phyloP scores from a whole-genome alignment of 441 rosid species.

The Gossypium schwendimanii region DNA sequence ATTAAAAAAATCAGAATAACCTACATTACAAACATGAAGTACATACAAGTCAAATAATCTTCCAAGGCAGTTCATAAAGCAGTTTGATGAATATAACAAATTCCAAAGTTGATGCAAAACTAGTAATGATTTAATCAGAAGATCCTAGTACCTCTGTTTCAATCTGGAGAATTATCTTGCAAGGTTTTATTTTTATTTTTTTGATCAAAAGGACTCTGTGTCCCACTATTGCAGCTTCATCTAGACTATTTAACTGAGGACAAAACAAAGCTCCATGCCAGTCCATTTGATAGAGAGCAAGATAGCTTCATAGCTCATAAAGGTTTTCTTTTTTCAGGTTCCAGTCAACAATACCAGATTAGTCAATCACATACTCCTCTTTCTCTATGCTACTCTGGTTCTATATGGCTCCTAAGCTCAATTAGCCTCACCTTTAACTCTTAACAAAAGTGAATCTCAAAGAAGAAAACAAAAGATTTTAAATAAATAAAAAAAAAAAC shows the following conservation, averaged over 20 bases:
- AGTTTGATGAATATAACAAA: slow-evolving; percentile 2
- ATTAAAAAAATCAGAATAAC: slow-evolving; percentile 5
- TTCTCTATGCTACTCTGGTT: not conserved
- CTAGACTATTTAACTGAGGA: not conserved
- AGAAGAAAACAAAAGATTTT: not conserved
- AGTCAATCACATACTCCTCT: not conserved
- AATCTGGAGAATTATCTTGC: not conserved
- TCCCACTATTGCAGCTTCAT: not conserved
- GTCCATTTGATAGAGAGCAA: not conserved
- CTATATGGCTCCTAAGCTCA: not conserved
- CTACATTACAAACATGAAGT: not conserved
- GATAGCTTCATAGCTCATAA: not conserved
- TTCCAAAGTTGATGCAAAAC: not conserved
- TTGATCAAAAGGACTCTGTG: not conserved
- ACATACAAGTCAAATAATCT: not conserved
- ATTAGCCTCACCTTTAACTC: not conserved
- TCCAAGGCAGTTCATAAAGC: not conserved
- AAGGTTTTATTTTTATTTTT: not conserved
- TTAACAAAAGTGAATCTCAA: not conserved
- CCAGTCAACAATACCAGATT: not conserved
- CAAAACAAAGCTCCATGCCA: not conserved
- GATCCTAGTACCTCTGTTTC: not conserved
- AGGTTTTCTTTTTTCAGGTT: not conserved
- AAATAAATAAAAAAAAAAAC: not conserved
- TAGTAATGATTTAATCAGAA: not conserved